These are phyloP conservation scores for Magnaporthales sp. DNA, from an alignment of 2,329 filamentous ascomycete genomes.

Conservation along the genomic window DNA sequence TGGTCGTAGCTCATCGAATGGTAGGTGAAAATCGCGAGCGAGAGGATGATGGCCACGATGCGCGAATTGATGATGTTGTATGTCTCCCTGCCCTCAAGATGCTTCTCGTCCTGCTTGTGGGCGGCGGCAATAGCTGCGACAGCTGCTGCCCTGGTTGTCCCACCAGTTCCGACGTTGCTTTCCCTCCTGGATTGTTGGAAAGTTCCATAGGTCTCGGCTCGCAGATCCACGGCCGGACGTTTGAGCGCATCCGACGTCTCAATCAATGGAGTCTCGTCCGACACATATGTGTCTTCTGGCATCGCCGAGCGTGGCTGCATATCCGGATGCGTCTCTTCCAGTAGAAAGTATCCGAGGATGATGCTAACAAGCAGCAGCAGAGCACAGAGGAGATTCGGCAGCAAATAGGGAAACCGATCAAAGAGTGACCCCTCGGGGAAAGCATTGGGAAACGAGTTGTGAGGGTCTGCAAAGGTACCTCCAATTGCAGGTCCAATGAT, in stretches of 20 bases:
- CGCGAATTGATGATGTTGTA: conserved; percentile 44
- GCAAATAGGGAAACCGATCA: conserved; percentile 71
- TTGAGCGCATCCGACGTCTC: conserved; percentile 67
- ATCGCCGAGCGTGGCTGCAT: conserved; percentile 50
- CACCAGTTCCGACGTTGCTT: conserved; percentile 5
- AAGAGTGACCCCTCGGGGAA: conserved; percentile 67
- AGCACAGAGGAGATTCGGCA: conserved; percentile 84
- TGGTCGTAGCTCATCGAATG: conserved; percentile 95
- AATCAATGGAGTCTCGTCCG: conserved; percentile 65
- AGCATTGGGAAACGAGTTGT: conserved; percentile 59
- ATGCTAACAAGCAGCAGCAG: conserved; percentile 70
- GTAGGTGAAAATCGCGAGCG: conserved; percentile 84
- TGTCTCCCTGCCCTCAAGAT: conserved; percentile 20
- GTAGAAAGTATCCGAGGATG: conserved; percentile 66
- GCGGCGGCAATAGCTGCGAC: neutral
- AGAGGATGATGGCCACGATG: conserved; percentile 69
- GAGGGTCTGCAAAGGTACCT: conserved; percentile 75
- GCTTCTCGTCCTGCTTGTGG: conserved; percentile 5
- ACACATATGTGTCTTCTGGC: conserved; percentile 40
- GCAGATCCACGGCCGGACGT: conserved; percentile 62
- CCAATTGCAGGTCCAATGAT: conserved; percentile 86
- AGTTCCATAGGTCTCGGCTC: conserved; percentile 73
- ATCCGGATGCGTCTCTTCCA: conserved; percentile 85
- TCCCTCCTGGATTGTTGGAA: conserved; percentile 45
- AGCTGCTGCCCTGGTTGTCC: neutral